Base-by-base conservation (phyloP, 164 flowering plant genomes). In the Stephania cephalantha region DNA sequence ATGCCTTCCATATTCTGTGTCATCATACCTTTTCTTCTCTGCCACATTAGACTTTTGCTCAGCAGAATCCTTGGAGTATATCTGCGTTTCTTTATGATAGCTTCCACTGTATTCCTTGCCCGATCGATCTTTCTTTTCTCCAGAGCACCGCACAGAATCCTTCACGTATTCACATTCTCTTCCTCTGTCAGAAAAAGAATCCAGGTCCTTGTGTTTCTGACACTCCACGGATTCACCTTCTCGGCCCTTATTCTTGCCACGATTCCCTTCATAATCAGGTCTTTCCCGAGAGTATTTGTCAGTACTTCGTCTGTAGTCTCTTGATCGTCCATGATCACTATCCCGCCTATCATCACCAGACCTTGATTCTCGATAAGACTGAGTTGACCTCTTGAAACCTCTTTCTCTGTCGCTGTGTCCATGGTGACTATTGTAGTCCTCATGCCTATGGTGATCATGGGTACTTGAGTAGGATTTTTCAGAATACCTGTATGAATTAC, bases 381-480 rank as follows among this genome's bases (percentile, higher is more conserved):
- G 83, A 79, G 85, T 79, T 8, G 93, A 75, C 80, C 79, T 86
- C 22, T 84, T 78, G 81, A 81, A 74, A 72, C 75, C 76, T 75
- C 87, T 84, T 13, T 86, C 90, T 29, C 79, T 87, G 64, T 86
- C 92, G 73, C 84, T 86, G 77, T 80, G 81, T 82, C 77, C 87
- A 63, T 84, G 87, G 76, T 75, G 83, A 74, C 83, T 84, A 31
- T 42, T 46, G 65, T 82, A 80, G 50, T 88, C 92, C 84, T 87
- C 94, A 80, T 83, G 87, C 80, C 83, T 86, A 71, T 68, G 81
- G 73, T 86, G 74, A 76, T 80, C 82, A 81, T 78, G 83, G 44
- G 85, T 84, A 73, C 83, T 78, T 83, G 89, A 82, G 69, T 89
- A 79, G 48, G 88, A 86, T n/a, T 87, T 81, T 71, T 85, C 91